Evolutionary conservation across 257 asterid genomes (phyloP), one percentile per base, ranked within the genome.

Genomic region (Primulina eburnea): DNA sequence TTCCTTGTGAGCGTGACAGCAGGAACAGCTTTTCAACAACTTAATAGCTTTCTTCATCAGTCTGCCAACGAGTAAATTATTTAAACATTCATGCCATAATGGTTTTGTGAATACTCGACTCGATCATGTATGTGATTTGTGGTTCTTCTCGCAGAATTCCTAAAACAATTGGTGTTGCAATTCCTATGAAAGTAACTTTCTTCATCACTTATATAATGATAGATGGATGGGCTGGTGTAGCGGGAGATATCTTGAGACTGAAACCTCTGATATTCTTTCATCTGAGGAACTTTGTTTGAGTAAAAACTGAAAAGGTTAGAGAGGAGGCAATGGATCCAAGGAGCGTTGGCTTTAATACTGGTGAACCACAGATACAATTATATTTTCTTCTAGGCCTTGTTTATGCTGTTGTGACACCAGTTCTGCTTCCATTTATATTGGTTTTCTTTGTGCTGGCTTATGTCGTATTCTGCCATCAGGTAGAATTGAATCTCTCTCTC

Each of bases 211-310:
- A 92, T 61, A 80, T 88, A 72, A 92, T 92, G 96, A 86, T 92
- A 70, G 98, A 92, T 62, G 98, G 98, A 70, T 89, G 98, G 98
- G 96, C 97, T 67, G 98, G 97, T 73, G 83, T 88, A 37, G 98
- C 97, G 0, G 98, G 92, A 52, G 98, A 92, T 82, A 89, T 89
- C 70, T 81, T 92, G 50, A 80, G 97, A 71, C 65, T 92, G 80
- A 92, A 82, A 75, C 97, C 97, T 1, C 76, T 92, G 72, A 80
- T 92, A 71, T 79, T 92, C 66, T 92, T 67, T 75, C 98, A 92
- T 75, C 76, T 92, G 59, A 92, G 87, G 71, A 89, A 88, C 82
- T 84, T 80, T 78, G n/a, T 92, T 81, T 74, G 88, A 76, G 98
- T 92, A 71, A 92, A 90, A 85, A 92, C 98, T 56, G 98, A 92